Conservation (phyloP, 345 rosid genomes). For the Boechera retrofracta region DNA sequence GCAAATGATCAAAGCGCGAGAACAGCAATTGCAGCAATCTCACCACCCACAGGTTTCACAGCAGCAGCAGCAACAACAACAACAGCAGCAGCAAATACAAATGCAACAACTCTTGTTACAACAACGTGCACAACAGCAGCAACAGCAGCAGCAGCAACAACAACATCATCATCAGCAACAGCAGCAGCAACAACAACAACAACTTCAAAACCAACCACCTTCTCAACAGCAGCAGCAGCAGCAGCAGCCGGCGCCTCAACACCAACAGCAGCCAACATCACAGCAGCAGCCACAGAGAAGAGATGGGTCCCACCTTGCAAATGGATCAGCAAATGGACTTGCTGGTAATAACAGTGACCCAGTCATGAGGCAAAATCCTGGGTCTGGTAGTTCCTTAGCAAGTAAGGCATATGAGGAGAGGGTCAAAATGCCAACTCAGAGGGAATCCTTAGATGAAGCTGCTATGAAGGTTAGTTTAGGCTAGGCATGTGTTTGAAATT, state of each 20-base stretch:
- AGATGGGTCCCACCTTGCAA: slow-evolving; percentile 76
- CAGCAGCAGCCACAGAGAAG: slow-evolving; percentile 80
- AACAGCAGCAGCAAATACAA: slow-evolving; percentile 54
- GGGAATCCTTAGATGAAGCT: slow-evolving; percentile 88
- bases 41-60: slow-evolving; percentile 63
- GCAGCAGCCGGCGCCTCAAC: slow-evolving; percentile 58
- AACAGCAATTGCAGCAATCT: slow-evolving; percentile 62
- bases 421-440: slow-evolving; percentile 73
- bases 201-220: slow-evolving; percentile 56
- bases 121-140: slow-evolving; percentile 45
- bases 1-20: slow-evolving; percentile 73
- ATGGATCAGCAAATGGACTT: slow-evolving; percentile 82
- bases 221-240: slow-evolving; percentile 63
- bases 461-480: slow-evolving; percentile 70
- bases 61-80: slow-evolving; percentile 70
- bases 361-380: slow-evolving; percentile 77
- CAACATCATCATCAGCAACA: slow-evolving; percentile 51
- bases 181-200: slow-evolving; percentile 47
- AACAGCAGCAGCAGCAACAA: slow-evolving; percentile 54
- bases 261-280: slow-evolving; percentile 57
- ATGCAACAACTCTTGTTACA: slow-evolving; percentile 53
- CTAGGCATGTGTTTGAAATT: slow-evolving; percentile 4
- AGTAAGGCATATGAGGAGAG: slow-evolving; percentile 92
- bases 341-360: slow-evolving; percentile 71
- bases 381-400: slow-evolving; percentile 81